These are phyloP conservation scores for Coemansia sp. DNA, from an alignment of 192 early-diverging fungal species.

Conservation along the genomic window DNA sequence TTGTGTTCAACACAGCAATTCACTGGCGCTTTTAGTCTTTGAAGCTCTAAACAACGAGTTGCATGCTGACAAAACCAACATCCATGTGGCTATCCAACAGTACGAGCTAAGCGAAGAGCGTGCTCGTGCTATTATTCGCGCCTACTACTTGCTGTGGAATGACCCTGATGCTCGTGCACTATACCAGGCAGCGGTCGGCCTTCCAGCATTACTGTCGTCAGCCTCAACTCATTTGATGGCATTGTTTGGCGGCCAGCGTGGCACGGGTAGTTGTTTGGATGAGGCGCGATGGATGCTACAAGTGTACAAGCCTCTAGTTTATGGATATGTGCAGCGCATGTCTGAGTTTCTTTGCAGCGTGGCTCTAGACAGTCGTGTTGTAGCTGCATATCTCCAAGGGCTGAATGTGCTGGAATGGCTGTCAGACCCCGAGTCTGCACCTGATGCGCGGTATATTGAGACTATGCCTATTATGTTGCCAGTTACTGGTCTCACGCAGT, in stretches of 20 bases:
- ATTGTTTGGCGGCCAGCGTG: constrained; percentile 94
- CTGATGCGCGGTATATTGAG: constrained; percentile 67
- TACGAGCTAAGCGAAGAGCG: constrained; percentile 4
- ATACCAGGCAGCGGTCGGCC: neutral
- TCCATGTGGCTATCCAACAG: constrained; percentile 13
- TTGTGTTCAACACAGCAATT: neutral
- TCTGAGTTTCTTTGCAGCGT: constrained; percentile 60
- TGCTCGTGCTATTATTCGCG: constrained; percentile 14
- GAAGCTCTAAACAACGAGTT: neutral
- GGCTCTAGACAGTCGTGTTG: constrained; percentile 54
- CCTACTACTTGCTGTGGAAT: constrained; percentile 25
- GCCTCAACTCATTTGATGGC: constrained; percentile 63
- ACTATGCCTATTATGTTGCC: constrained; percentile 74
- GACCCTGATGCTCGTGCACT: neutral
- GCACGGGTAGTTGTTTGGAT: constrained; percentile 74
- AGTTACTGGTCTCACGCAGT: constrained; percentile 83
- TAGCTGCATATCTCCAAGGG: constrained; percentile 60
- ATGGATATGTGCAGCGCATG: constrained; percentile 69
- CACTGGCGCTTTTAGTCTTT: neutral
- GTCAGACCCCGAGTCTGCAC: constrained; percentile 60
- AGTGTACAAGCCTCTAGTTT: constrained; percentile 70
- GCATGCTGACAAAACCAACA: neutral
- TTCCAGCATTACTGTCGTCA: constrained; percentile 27
- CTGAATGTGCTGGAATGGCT: constrained; percentile 82
- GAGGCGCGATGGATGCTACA: constrained; percentile 72